phyloP scores from a whole-genome alignment of 768 basidiomycete species.

The Mycena floridula region DNA sequence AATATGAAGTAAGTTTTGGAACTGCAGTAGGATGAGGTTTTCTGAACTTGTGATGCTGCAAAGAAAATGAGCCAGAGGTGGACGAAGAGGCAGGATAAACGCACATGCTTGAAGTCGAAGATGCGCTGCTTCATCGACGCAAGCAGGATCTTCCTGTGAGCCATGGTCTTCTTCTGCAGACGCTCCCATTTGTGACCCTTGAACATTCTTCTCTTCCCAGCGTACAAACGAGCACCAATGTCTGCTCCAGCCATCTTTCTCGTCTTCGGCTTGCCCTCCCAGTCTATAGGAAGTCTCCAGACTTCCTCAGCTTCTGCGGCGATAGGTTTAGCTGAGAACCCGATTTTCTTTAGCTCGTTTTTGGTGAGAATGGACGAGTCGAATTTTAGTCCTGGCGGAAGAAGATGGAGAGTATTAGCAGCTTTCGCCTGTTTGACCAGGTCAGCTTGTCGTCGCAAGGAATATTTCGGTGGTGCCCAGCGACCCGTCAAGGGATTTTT shows the following conservation, averaged over 20 bases:
- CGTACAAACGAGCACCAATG: constrained; percentile 61
- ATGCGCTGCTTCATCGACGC: constrained; percentile 67
- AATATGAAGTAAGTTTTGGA: neutral
- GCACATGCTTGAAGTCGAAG: constrained; percentile 56
- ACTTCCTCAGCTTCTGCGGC: constrained; percentile 1
- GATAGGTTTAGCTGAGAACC: neutral
- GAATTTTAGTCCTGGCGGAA: constrained; percentile 68
- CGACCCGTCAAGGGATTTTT: constrained; percentile 52
- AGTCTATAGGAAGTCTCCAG: constrained; percentile 28
- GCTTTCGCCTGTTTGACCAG: constrained; percentile 66
- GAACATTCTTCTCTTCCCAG: constrained; percentile 80
- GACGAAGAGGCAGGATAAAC: constrained; percentile 16
- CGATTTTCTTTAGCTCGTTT: neutral
- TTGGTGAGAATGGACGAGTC: neutral
- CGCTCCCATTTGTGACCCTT: constrained; percentile 91
- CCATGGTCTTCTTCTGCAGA: constrained; percentile 36
- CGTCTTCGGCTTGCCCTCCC: constrained; percentile 31
- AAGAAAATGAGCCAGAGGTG: neutral
- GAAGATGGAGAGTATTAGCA: constrained; percentile 44
- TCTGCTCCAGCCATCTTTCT: constrained; percentile 43
- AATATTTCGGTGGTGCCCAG: constrained; percentile 69
- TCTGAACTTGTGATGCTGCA: constrained; percentile 2
- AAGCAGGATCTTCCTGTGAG: constrained; percentile 51
- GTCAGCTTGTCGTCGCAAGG: constrained; percentile 71
- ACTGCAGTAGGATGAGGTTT: constrained; percentile 1